Evolutionary conservation across 148 eudicot species (phyloP).

Genomic region (Nyssa sinensis): DNA sequence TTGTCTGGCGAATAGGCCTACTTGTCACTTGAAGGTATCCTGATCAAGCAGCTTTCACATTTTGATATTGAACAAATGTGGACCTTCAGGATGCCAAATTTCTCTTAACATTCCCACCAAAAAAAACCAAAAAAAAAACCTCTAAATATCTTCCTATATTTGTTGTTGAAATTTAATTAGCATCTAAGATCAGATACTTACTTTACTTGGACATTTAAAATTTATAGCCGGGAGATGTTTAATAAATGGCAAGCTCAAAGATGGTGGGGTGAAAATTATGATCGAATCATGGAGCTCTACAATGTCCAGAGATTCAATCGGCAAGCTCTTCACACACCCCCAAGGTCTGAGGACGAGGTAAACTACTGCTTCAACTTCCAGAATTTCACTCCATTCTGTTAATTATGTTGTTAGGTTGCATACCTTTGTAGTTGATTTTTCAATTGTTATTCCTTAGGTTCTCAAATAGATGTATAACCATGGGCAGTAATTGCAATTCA

Average conservation of each 20-base stretch:
- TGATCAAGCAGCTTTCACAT: neutral
- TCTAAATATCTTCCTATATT: neutral
- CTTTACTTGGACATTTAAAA: slow-evolving; percentile 8
- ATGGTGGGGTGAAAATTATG: slow-evolving; percentile 99
- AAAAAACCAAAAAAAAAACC: no score
- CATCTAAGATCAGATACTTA: slow-evolving; percentile 14
- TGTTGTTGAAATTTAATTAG: neutral
- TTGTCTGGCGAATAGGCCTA: neutral
- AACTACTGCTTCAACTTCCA: neutral
- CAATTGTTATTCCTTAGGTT: no score
- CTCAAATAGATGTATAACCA: no score
- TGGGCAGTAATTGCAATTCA: no score
- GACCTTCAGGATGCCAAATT: neutral
- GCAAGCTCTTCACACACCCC: slow-evolving; percentile 87
- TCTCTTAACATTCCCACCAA: neutral
- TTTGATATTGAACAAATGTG: neutral
- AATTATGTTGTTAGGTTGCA: neutral
- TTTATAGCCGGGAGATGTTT: slow-evolving; percentile 90
- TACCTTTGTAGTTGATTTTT: neutral
- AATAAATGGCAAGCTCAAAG: slow-evolving; percentile 99
- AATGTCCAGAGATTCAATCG: slow-evolving; percentile 96
- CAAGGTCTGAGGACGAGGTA: slow-evolving; percentile 95
- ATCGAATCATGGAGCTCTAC: slow-evolving; percentile 95
- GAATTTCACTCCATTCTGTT: neutral
- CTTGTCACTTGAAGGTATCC: neutral